phyloP scores from a whole-genome alignment of 2,329 filamentous ascomycete species.

The Elsinoe batatas region DNA sequence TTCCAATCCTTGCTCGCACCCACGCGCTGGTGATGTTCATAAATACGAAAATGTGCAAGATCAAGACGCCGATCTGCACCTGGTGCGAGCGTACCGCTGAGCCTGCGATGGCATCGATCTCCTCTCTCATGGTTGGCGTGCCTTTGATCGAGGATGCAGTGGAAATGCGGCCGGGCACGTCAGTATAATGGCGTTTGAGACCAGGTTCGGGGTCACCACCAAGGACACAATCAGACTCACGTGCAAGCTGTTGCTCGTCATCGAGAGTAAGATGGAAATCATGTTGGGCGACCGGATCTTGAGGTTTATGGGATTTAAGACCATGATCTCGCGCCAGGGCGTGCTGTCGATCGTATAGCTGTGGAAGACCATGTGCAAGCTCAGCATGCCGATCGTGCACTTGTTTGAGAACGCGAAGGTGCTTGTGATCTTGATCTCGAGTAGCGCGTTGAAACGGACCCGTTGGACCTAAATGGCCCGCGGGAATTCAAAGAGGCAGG shows the following conservation, averaged over 20 bases:
- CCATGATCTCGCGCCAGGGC: background rate
- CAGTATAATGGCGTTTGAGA: background rate
- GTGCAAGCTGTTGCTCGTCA: background rate
- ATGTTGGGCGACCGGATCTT: background rate
- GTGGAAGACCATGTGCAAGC: background rate
- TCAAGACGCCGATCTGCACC: too few relatives aligned
- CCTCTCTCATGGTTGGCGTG: too few relatives aligned
- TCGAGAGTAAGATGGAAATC: background rate
- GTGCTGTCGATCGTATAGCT: background rate
- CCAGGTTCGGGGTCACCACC: constrained; percentile 7
- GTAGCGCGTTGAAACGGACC: background rate
- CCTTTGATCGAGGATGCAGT: too few relatives aligned
- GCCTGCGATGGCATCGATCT: too few relatives aligned
- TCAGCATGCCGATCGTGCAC: background rate
- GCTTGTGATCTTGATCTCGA: background rate
- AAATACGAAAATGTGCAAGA: too few relatives aligned
- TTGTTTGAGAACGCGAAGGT: background rate
- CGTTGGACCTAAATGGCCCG: background rate
- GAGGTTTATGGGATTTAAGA: background rate
- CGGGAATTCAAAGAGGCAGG: background rate
- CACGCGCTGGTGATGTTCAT: too few relatives aligned
- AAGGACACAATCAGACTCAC: background rate
- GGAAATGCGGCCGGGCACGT: background rate
- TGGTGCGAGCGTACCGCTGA: too few relatives aligned
- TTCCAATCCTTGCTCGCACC: too few relatives aligned